Conservation (phyloP, 768 basidiomycete genomes). For the Trametes gibbosa region DNA sequence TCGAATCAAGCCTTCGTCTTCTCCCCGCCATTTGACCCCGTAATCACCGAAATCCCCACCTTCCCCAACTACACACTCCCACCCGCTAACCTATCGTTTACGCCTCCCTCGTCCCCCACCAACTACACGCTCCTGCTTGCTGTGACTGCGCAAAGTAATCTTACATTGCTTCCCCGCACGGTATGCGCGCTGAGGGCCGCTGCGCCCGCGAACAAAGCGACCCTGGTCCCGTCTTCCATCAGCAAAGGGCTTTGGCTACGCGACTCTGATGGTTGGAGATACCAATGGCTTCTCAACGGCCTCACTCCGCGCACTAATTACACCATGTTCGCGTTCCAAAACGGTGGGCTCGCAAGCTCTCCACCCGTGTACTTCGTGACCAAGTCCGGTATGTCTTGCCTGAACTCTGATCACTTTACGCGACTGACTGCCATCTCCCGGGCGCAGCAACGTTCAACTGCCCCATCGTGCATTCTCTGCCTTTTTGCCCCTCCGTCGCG, state of each 20-base stretch:
- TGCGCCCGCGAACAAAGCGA: slow-evolving; percentile 16
- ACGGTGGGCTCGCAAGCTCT: slow-evolving; percentile 49
- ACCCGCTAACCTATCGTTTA: slow-evolving; percentile 47
- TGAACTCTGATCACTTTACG: neutral
- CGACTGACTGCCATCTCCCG: neutral
- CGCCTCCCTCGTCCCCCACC: slow-evolving; percentile 34
- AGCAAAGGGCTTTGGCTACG: slow-evolving; percentile 56
- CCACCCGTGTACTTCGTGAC: slow-evolving; percentile 72
- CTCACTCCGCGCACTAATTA: slow-evolving; percentile 72
- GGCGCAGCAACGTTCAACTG: slow-evolving; percentile 61
- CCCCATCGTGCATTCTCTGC: slow-evolving; percentile 64
- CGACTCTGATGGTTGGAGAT: slow-evolving; percentile 58
- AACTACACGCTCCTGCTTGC: slow-evolving; percentile 55
- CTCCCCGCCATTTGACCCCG: slow-evolving; percentile 48
- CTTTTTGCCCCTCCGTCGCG: slow-evolving; percentile 69
- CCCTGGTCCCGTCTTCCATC: slow-evolving; percentile 36
- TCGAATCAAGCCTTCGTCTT: slow-evolving; percentile 70
- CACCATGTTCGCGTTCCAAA: slow-evolving; percentile 64
- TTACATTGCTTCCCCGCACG: slow-evolving; percentile 49
- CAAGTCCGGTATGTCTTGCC: slow-evolving; percentile 56
- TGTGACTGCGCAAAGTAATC: slow-evolving; percentile 40
- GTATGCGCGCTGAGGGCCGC: slow-evolving; percentile 53
- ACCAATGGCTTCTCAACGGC: slow-evolving; percentile 62
- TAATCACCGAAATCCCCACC: slow-evolving; percentile 35
- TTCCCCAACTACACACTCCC: slow-evolving; percentile 81